Percentiles rank a stretch among this genome's conserved stretches.
phyloP scores from a whole-genome alignment of 257 asterid species.

The Ilex aquifolium region DNA sequence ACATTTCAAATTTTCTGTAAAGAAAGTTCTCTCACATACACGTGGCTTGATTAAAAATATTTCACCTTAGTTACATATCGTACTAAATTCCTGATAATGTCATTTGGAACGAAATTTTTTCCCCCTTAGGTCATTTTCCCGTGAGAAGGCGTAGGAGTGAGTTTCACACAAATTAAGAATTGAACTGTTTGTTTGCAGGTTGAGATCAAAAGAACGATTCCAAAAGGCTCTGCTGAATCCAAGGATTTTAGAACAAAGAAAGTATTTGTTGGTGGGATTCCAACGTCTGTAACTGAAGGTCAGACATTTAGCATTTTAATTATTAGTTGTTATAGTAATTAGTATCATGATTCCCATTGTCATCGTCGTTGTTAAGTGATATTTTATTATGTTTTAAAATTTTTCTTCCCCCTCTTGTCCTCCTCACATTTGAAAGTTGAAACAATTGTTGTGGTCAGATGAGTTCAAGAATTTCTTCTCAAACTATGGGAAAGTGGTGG shows the following conservation, averaged over 20 bases:
- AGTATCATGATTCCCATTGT: no score
- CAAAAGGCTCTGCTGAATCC: slow-evolving; percentile 81
- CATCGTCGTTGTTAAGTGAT: background rate
- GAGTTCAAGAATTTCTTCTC: slow-evolving; percentile 83
- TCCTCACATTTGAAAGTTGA: background rate
- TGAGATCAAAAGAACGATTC: slow-evolving; percentile 93
- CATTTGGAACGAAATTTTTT: background rate
- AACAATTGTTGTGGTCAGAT: slow-evolving; percentile 28
- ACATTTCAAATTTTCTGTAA: no score
- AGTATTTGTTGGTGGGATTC: slow-evolving; percentile 90
- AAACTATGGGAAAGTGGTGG: slow-evolving; percentile 70
- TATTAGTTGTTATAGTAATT: background rate
- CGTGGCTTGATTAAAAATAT: no score
- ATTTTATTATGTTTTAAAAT: background rate
- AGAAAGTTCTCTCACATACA: no score
- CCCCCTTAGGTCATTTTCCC: background rate
- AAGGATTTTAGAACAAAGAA: slow-evolving; percentile 86
- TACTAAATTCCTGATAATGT: no score
- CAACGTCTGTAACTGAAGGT: slow-evolving; percentile 82
- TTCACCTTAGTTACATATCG: no score
- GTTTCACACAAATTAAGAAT: background rate
- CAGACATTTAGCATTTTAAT: background rate
- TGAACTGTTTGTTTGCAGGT: slow-evolving; percentile 39
- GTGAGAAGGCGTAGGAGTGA: background rate
- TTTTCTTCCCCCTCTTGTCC: background rate